Conservation (phyloP, 2,329 filamentous ascomycete species). For the Colletotrichum liaoningense region DNA sequence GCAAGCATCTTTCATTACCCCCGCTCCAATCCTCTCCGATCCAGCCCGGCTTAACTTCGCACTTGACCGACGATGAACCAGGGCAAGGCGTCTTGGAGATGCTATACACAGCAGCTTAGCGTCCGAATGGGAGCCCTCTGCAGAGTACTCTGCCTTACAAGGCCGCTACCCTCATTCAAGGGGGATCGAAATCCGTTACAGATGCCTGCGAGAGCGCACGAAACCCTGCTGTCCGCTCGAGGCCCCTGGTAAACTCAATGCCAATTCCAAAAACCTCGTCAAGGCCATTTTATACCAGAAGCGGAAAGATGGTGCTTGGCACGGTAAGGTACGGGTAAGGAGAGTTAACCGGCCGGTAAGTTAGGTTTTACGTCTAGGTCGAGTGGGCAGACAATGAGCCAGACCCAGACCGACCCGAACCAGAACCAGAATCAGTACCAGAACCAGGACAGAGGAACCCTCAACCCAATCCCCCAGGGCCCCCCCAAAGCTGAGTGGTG, state of each 20-base stretch:
- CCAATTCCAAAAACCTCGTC: not conserved
- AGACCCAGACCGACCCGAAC: not conserved
- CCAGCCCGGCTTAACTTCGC: not conserved
- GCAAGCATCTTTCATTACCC: not conserved
- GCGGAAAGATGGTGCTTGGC: constrained; percentile 7
- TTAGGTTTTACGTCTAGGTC: not conserved
- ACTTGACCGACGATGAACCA: not conserved
- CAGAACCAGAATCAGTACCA: not conserved
- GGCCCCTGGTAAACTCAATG: not conserved
- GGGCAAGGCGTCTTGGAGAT: not conserved
- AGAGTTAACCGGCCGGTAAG: not conserved
- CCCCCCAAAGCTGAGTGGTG: not conserved
- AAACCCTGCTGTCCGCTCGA: not conserved
- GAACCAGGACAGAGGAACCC: not conserved
- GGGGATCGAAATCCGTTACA: not conserved
- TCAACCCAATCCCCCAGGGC: not conserved
- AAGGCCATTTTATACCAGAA: not conserved
- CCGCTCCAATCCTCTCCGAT: not conserved
- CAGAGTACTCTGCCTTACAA: constrained; percentile 1
- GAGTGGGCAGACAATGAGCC: not conserved
- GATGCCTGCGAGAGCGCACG: not conserved
- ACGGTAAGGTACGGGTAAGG: not conserved
- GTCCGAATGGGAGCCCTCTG: not conserved
- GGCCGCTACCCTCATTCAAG: not conserved
- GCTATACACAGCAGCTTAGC: not conserved